Evolutionary conservation across 371 early-diverging fungal genomes (phyloP).

Genomic region (Mortierella polycephala): DNA sequence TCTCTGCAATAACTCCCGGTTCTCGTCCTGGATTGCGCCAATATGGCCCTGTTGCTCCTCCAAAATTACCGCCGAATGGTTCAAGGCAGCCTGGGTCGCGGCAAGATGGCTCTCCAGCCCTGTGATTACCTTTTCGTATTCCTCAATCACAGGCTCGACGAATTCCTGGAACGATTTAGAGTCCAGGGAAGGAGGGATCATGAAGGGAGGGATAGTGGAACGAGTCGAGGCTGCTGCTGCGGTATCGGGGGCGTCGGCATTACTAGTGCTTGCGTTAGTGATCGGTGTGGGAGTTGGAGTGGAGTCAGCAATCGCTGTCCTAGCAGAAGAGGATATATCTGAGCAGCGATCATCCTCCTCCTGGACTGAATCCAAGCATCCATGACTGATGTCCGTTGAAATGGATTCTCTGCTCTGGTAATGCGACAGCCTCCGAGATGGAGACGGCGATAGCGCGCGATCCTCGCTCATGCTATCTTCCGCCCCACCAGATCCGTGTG

Average conservation of each 20-base stretch:
- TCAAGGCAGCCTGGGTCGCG: slow-evolving; percentile 63
- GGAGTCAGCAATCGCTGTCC: slow-evolving; percentile 4
- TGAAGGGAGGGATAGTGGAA: slow-evolving; percentile 19
- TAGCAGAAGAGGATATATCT: slow-evolving; percentile 25
- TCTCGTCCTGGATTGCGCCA: slow-evolving; percentile 30
- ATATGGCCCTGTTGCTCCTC: slow-evolving; percentile 61
- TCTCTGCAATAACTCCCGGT: slow-evolving; percentile 10
- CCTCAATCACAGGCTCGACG: slow-evolving; percentile 78
- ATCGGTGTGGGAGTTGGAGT: background rate
- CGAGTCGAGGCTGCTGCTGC: slow-evolving; percentile 5
- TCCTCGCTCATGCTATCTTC: slow-evolving; percentile 25
- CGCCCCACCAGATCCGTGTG: slow-evolving; percentile 18
- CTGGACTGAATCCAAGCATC: slow-evolving; percentile 28
- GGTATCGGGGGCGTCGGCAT: background rate
- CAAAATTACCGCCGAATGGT: slow-evolving; percentile 61
- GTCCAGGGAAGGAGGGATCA: slow-evolving; percentile 19
- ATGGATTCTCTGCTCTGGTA: slow-evolving; percentile 39
- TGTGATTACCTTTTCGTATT: slow-evolving; percentile 73
- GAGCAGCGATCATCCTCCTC: slow-evolving; percentile 43
- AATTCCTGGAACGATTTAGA: slow-evolving; percentile 63
- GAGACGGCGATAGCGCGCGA: slow-evolving; percentile 35
- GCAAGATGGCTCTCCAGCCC: slow-evolving; percentile 68
- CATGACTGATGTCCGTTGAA: slow-evolving; percentile 39
- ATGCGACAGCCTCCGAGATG: slow-evolving; percentile 23
- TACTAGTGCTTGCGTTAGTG: background rate